phyloP scores from a whole-genome alignment of 1,139 yeast genomes.

The Yamadazyma kanchanaburiensis region DNA sequence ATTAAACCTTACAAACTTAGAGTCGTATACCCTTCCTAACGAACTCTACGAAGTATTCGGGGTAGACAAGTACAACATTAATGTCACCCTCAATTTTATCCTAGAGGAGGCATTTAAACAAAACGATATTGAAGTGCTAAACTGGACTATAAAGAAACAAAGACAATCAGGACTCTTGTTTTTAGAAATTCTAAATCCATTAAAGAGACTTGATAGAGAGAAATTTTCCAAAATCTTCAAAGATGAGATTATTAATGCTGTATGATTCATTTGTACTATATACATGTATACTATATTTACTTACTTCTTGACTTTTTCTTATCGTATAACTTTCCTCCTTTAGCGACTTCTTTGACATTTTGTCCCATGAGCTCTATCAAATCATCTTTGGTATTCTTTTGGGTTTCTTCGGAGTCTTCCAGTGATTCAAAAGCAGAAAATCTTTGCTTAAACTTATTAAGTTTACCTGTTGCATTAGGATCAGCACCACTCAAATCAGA shows the following conservation, averaged over 20 bases:
- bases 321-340: conserved; percentile 59
- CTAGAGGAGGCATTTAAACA: conserved; percentile 20
- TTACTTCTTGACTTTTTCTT: conserved; percentile 40
- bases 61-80: conserved; percentile 4
- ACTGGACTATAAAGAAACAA: conserved; percentile 35
- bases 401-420: conserved; percentile 6
- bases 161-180: conserved; percentile 26
- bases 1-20: conserved; percentile 5
- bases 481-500: conserved; percentile 73
- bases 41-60: conserved; percentile 7
- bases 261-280: conserved; percentile 10
- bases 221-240: conserved; percentile 1
- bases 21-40: conserved; percentile 8
- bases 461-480: conserved; percentile 79
- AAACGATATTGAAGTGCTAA: conserved; percentile 19
- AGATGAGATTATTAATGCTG: not conserved
- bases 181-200: conserved; percentile 15
- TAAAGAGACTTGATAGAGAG: conserved; percentile 1
- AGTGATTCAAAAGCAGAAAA: conserved; percentile 53
- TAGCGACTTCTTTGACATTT: conserved; percentile 58
- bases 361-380: conserved; percentile 62
- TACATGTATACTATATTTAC: conserved; percentile 12
- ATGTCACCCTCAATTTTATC: conserved; percentile 7
- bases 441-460: conserved; percentile 80
- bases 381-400: conserved; percentile 35